Percentiles rank a stretch among this genome's conserved stretches.
Evolutionary conservation across 2,329 filamentous ascomycete genomes (phyloP).

Genomic region (Penicillium sclerotigenum): DNA sequence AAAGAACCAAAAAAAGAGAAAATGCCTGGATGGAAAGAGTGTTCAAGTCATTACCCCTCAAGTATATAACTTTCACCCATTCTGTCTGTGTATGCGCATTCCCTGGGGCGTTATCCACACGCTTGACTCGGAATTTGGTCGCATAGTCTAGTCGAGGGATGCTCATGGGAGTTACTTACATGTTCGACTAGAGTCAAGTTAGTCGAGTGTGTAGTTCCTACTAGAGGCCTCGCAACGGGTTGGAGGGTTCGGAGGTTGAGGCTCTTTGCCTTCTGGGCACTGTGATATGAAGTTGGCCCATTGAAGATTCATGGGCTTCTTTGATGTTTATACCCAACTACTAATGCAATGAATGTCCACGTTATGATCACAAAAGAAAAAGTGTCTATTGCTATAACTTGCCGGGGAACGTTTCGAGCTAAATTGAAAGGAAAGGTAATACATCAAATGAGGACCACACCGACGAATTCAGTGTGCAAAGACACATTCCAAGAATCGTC

Average conservation of each 20-base stretch:
- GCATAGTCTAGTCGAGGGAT: background rate
- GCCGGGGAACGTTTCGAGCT: constrained; percentile 25
- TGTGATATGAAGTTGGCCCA: background rate
- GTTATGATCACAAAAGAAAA: constrained; percentile 18
- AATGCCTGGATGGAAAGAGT: background rate
- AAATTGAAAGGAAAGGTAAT: constrained; percentile 31
- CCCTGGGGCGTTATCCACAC: background rate
- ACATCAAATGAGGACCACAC: constrained; percentile 25
- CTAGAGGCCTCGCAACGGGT: background rate
- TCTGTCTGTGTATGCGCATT: background rate
- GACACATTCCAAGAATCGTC: constrained; percentile 11
- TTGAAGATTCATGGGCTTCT: constrained; percentile 2
- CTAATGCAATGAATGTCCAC: constrained; percentile 7
- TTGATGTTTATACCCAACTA: constrained; percentile 14
- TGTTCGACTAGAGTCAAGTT: background rate
- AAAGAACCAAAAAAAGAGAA: background rate
- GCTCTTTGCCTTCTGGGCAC: background rate
- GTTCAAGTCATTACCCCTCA: background rate
- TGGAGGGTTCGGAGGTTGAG: background rate
- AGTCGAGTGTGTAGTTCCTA: background rate
- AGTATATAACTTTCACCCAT: background rate
- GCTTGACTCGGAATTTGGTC: background rate
- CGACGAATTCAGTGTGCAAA: constrained; percentile 12
- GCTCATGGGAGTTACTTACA: background rate
- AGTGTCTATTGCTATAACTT: constrained; percentile 28